Conservation (phyloP, 2,329 filamentous ascomycete species). For the Hypoxylon sp. region DNA sequence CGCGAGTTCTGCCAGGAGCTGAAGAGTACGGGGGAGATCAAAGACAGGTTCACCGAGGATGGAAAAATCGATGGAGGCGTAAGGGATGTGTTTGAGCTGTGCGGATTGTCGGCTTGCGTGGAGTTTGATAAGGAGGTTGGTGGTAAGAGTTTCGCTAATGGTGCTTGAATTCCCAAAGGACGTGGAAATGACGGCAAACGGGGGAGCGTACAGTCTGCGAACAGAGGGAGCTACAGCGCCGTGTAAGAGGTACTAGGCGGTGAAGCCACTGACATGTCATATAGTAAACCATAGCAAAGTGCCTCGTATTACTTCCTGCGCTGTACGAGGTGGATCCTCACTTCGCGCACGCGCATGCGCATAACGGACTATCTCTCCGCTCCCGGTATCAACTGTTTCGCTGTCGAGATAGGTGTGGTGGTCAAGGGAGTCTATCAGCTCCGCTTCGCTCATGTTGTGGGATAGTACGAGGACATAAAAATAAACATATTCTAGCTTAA, state of each 20-base stretch:
- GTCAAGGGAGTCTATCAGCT: background rate
- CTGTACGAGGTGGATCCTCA: background rate
- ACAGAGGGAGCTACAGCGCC: no score
- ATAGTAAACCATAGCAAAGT: background rate
- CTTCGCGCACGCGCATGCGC: background rate
- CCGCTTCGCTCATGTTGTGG: background rate
- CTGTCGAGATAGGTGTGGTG: background rate
- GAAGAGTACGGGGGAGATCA: constrained; percentile 52
- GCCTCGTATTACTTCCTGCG: background rate
- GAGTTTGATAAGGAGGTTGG: constrained; percentile 53
- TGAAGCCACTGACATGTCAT: background rate
- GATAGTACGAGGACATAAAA: background rate
- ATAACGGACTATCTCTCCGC: background rate
- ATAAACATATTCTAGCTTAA: background rate
- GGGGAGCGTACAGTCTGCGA: background rate
- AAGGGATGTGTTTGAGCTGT: constrained; percentile 53
- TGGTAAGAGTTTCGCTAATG: constrained; percentile 50
- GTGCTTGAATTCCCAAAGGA: constrained; percentile 38
- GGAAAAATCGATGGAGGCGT: constrained; percentile 50
- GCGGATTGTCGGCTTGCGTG: constrained; percentile 50
- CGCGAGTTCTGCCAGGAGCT: constrained; percentile 54
- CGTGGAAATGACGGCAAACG: background rate
- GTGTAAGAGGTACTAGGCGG: background rate
- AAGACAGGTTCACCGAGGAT: constrained; percentile 49
- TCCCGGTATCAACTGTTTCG: background rate